Evolutionary conservation across 2,329 filamentous ascomycete species (phyloP).

Genomic region (Penicillium vulpinum): DNA sequence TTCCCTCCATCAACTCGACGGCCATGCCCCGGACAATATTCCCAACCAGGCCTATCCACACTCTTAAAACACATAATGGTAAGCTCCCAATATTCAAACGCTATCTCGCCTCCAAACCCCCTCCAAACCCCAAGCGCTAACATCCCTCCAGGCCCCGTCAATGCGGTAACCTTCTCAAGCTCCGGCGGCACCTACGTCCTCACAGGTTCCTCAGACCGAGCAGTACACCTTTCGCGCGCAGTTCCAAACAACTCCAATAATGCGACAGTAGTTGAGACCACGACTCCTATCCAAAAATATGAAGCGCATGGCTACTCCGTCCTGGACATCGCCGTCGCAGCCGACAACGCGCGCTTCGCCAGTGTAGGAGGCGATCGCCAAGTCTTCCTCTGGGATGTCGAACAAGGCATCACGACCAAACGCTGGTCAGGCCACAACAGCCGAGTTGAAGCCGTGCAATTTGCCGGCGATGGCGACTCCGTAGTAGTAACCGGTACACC

Average conservation of each 20-base stretch:
- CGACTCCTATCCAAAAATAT: conserved; percentile 78
- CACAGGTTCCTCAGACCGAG: conserved; percentile 81
- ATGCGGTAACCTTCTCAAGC: conserved; percentile 71
- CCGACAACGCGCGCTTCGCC: conserved; percentile 80
- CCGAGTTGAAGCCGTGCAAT: conserved; percentile 75
- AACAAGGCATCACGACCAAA: conserved; percentile 72
- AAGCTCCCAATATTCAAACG: conserved; percentile 1
- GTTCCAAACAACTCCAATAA: conserved; percentile 42
- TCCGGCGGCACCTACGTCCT: conserved; percentile 75
- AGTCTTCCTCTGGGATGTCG: conserved; percentile 94
- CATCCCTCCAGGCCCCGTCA: conserved; percentile 61
- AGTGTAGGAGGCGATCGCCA: conserved; percentile 86
- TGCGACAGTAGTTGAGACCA: conserved; percentile 34
- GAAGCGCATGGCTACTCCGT: conserved; percentile 89
- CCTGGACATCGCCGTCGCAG: conserved; percentile 70
- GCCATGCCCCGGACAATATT: conserved; percentile 33
- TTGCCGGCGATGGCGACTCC: conserved; percentile 72
- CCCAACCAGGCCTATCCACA: conserved; percentile 44
- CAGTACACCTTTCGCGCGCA: conserved; percentile 79
- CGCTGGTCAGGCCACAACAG: conserved; percentile 72
- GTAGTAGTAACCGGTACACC: conserved; percentile 64
- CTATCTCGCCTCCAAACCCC: neutral
- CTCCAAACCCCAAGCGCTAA: neutral
- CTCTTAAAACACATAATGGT: conserved; percentile 48
- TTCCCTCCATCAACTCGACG: neutral